Evolutionary conservation across 2,329 filamentous ascomycete species (phyloP).

Genomic region (Fusarium falciforme): DNA sequence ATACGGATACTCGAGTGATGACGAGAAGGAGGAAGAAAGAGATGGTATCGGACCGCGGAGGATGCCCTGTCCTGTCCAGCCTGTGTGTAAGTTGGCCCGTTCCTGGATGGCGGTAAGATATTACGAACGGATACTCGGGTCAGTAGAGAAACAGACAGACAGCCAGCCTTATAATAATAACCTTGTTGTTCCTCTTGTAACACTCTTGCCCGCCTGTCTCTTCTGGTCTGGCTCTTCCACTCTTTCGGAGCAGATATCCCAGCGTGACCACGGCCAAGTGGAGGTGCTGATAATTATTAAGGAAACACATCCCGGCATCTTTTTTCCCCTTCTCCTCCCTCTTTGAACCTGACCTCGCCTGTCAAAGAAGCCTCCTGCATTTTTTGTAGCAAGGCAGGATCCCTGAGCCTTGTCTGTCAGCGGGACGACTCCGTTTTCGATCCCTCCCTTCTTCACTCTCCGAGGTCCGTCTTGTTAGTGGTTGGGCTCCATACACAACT

Average conservation of each 20-base stretch:
- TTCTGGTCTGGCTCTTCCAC: slow-evolving; percentile 8
- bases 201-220: slow-evolving; percentile 4
- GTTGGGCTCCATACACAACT: slow-evolving; percentile 1
- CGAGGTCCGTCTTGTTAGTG: slow-evolving; percentile 9
- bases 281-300: slow-evolving; percentile 36
- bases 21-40: neutral
- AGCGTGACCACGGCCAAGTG: slow-evolving; percentile 18
- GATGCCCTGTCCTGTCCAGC: neutral
- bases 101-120: slow-evolving; percentile 13
- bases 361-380: slow-evolving; percentile 10
- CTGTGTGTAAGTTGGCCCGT: slow-evolving; percentile 1
- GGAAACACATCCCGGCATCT: slow-evolving; percentile 33
- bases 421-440: slow-evolving; percentile 21
- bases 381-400: neutral
- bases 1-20: neutral
- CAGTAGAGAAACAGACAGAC: neutral
- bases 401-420: slow-evolving; percentile 22
- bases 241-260: slow-evolving; percentile 36
- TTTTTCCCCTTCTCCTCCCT: slow-evolving; percentile 1
- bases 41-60: neutral
- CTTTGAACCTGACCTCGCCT: neutral
- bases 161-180: slow-evolving; percentile 9
- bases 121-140: neutral
- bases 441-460: slow-evolving; percentile 14
- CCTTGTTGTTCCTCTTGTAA: slow-evolving; percentile 9